Base-by-base conservation (phyloP, 768 basidiomycete species). In the Agrocybe chaxingu region DNA sequence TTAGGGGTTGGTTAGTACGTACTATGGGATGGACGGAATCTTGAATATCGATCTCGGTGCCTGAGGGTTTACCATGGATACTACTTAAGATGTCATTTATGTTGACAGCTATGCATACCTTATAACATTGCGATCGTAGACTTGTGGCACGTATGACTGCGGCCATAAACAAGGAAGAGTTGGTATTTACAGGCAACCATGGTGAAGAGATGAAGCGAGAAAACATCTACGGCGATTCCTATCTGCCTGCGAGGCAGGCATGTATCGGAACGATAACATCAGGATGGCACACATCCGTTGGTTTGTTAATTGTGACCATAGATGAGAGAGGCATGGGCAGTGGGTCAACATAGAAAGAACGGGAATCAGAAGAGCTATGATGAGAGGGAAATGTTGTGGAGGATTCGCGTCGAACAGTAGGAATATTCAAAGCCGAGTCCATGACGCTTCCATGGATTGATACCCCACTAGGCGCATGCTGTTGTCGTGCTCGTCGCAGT, bases 271-370 rank as follows among this genome's bases (percentile, higher is more conserved):
- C 64, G 24, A 62, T 51, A 30, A 72, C 58, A 45, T 63, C 55
- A 37, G 49, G 44, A 47, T 47, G 48, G 11, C 45, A 24, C 31
- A 55, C 57, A 33, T 60, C 56, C 46, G 57, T n/a, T 32, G 36
- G 8, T 57, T 56, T 52, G 57, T 55, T 46, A 50, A 45, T 50
- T 42, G 43, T 55, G 40, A 75, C 54, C 82, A 84, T 84, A 40
- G 77, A 67, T 37, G 72, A 69, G n/a, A 77, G 65, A 8, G 81
- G 79, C 58, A 77, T 79, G 8, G 83, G 83, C 11, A 85, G 70
- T 8, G 82, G 82, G 55, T 79, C 69, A 19, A 76, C 64, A 47
- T 61, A 66, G 43, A 64, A 39, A 29, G 47, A 47, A 9, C 38
- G 18, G 39, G 42, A 34, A 37, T 45, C 41, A 16, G 30, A 19